Base-by-base conservation (phyloP, 2,329 filamentous ascomycete genomes). In the Ramularia collo-cygni region DNA sequence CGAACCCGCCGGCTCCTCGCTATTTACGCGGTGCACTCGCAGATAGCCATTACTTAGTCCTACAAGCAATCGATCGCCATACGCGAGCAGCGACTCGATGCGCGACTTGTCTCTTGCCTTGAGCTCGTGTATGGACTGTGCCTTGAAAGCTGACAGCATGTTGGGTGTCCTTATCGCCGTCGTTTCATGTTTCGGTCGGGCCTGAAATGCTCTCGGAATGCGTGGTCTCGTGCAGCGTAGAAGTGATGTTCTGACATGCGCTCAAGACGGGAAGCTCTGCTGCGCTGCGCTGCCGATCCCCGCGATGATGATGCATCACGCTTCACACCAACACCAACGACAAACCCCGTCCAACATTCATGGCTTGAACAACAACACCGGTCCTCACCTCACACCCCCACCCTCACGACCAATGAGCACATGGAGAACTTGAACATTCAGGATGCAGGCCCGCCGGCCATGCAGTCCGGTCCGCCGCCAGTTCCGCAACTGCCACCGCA, bases 81-180 rank as follows among this genome's bases (percentile, higher is more conserved):
- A 86, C 46, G 90, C 86, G 34, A 96, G 75, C 52, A 98, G 86
- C 35, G 86, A 92, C 68, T 98, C 92, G 67, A 98, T 95, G 72
- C 84, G 92, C 52, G 86, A 93, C 72, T 93, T 95, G 77, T 96
- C 90, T 65, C 86, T 83, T 65, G 81, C 81, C 70, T 85, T 89
- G 58, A 98, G 83, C 84, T 98, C 92, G 74, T 96, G 85, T 64
- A 98, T 90, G 50, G 89, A 85, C 60, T 86, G 85, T 70, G 92
- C 89, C 55, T 85, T 94, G 69, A 98, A 98, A 62, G 92, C 92
- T 67, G 90, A 93, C 67, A 98, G 83, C 92, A 59, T 59, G 15
- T 40, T 40, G 46, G 14, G 35, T 35, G 35, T 6, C 26, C 35
- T 32, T 38, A 28, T 43, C 40, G 37, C 38, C 37, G 38, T 8